Evolutionary conservation across 352 stramenopile species (phyloP), one percentile per base, ranked within the genome.

Genomic region (Pythium aristosporum): DNA sequence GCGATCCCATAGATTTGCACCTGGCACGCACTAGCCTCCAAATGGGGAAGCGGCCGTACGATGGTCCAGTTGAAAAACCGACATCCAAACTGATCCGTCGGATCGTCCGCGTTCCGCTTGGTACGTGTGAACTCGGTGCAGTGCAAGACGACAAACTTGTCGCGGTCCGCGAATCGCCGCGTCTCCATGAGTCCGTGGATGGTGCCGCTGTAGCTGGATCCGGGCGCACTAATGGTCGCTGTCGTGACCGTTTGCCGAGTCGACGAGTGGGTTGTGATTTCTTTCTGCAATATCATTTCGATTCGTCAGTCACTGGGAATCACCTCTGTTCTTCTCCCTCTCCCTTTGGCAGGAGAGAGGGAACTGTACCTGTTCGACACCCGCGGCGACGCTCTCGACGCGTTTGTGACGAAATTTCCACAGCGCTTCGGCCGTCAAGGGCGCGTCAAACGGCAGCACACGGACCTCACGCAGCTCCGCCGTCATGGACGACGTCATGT

Each of bases 101-200:
- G 13, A 46, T 46, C 39, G 39, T 46, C 39, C 9, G 12, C 39
- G 39, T 20, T 18, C 13, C 39, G 39, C 39, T 16, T 43, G 32
- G 49, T 51, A 23, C 74, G 74, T 30, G 79, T 76, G 37, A 79
- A 68, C 15, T 72, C 20, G 8, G 72, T 73, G 18, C 65, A 57
- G 43, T 73, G 80, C 11, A 84, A 16, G 44, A 87, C 72, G 30
- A 85, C 69, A 18, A 80, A 57, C 25, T 30, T 30, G 3, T 30
- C 25, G 46, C 78, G 76, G 2, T 80, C 68, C 8, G n/a, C 68
- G 30, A 69, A 67, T 39, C 70, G 74, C 37, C 72, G 66, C 7
- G 75, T 30, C 18, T 20, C 39, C 13, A 21, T 7, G 2, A 46
- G 39, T 6, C 39, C 39, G 13, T 46, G 39, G 39, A 46, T 8